Base-by-base conservation (phyloP, 192 early-diverging fungal genomes). In the Backusella circina region DNA sequence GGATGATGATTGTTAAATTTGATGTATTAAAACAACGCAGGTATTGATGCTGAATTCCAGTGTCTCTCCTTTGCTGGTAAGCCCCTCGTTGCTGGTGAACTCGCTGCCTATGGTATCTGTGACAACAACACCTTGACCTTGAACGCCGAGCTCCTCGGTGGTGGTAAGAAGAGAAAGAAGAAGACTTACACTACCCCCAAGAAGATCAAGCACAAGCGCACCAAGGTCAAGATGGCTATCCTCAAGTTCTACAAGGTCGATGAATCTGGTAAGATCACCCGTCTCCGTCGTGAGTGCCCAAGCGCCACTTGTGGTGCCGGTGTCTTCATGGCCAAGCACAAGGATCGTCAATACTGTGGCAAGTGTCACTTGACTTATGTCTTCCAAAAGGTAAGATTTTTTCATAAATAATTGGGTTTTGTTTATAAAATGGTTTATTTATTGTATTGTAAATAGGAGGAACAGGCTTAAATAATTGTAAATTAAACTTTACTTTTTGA, bases 241-340 rank as follows among this genome's bases (percentile, higher is more conserved):
- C 91, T 99, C 84, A 97, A 98, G 92, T 98, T 91, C 94, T 99
- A 98, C 92, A 96, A 99, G 93, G 96, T 99, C 65, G 97, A 99
- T 73, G 91, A 92, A 79, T 90, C 92, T 82, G 95, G 96, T 79
- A 96, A 96, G 89, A 91, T 99, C 85, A 97, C 96, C 80, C 94
- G 96, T 88, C 94, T 99, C 67, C 91, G 96, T 75, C 96, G 97
- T 81, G 97, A 99, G 91, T 99, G 97, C 90, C 96, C 97, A 83
- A 93, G 79, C 88, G 88, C 85, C 80, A 93, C 94, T 74, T 99
- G 97, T 87, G 97, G 97, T 83, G 96, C 97, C 67, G 97, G 96
- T 90, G 91, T 98, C 85, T 99, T 99, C 88, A 98, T 98, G 96
- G 96, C 97, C 79, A 92, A 89, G 91, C 96, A 98, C 91, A 88